Percentiles rank a stretch among this genome's conserved stretches.
phyloP scores from a whole-genome alignment of 305 asterid genomes.

The Fraxinus sp. region DNA sequence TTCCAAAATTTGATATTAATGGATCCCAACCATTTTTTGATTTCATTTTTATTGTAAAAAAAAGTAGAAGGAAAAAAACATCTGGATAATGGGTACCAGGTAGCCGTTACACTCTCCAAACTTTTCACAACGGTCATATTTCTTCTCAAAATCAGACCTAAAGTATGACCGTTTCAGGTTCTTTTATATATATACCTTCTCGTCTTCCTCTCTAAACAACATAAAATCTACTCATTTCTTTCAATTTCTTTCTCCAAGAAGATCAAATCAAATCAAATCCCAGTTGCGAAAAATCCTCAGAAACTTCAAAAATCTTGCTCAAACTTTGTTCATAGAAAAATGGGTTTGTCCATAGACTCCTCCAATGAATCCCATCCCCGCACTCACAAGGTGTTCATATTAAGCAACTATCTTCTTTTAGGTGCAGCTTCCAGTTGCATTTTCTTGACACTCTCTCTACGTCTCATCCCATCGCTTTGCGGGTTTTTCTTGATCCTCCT shows the following conservation, averaged over 20 bases:
- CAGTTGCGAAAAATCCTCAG: background rate
- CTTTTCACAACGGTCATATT: constrained; percentile 36
- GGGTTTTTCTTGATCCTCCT: constrained; percentile 82
- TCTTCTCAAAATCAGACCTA: background rate
- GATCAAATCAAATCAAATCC: background rate
- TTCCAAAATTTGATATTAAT: too few relatives aligned
- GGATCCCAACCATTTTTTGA: too few relatives aligned
- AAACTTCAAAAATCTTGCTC: background rate
- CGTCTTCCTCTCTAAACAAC: background rate
- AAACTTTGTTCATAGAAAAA: background rate
- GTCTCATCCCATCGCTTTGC: constrained; percentile 73
- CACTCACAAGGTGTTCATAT: constrained; percentile 62
- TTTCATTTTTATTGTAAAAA: background rate
- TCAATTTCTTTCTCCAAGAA: background rate
- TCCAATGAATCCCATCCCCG: constrained; percentile 27
- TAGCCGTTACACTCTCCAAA: constrained; percentile 23
- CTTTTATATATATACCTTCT: background rate
- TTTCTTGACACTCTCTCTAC: constrained; percentile 90
- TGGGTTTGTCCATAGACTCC: constrained; percentile 50
- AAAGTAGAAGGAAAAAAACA: background rate
- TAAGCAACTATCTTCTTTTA: constrained; percentile 63
- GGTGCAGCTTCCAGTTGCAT: constrained; percentile 89
- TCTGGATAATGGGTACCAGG: background rate
- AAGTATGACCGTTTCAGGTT: constrained; percentile 35
- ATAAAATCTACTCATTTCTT: background rate